Evolutionary conservation across 2,329 filamentous ascomycete species (phyloP).

Genomic region (Phoma herbarum): DNA sequence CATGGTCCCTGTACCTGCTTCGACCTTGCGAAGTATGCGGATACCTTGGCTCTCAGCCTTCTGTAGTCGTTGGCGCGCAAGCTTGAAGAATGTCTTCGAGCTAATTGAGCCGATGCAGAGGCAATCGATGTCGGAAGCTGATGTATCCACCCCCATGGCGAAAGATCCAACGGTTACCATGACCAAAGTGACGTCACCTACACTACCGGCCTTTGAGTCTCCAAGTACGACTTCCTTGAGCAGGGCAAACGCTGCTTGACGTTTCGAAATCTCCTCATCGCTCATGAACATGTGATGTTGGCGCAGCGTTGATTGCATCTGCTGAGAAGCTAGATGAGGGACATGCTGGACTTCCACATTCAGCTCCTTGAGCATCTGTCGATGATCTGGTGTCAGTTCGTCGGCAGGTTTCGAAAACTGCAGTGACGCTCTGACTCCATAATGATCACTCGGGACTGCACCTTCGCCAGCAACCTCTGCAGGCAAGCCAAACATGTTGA

Average conservation of each 20-base stretch:
- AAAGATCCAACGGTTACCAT: conserved; percentile 73
- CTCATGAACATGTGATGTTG: conserved; percentile 56
- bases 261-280: conserved; percentile 53
- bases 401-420: conserved; percentile 38
- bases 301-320: conserved; percentile 27
- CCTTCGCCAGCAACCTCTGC: conserved; percentile 30
- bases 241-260: conserved; percentile 58
- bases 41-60: conserved; percentile 57
- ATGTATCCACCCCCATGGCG: conserved; percentile 69
- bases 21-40: conserved; percentile 65
- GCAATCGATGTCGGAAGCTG: conserved; percentile 70
- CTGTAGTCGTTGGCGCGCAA: conserved; percentile 64
- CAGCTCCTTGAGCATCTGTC: conserved; percentile 15
- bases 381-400: not conserved
- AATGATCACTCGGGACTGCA: conserved; percentile 59
- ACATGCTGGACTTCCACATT: conserved; percentile 26
- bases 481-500: conserved; percentile 67
- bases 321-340: conserved; percentile 19
- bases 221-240: conserved; percentile 58
- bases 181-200: conserved; percentile 54
- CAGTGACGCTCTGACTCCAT: conserved; percentile 58
- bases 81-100: conserved; percentile 67
- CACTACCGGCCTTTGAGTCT: conserved; percentile 23
- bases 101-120: conserved; percentile 71
- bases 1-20: conserved; percentile 68